These are phyloP conservation scores for Kokia cookei DNA, from an alignment of 441 rosid genomes.

Conservation along the genomic window DNA sequence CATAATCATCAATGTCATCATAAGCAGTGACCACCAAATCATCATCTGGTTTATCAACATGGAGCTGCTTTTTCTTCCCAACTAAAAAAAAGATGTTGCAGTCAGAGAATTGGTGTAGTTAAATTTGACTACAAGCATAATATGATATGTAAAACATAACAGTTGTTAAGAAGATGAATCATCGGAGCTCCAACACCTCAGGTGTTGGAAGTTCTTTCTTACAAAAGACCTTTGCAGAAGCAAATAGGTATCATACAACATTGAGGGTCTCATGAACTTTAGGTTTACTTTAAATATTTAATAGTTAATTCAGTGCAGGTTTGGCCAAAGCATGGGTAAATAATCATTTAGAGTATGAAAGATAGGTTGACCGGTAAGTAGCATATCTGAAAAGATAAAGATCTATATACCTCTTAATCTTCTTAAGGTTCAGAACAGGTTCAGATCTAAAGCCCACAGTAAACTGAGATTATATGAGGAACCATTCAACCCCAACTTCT, in stretches of 20 bases:
- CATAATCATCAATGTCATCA: slow-evolving; percentile 62
- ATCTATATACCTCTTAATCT: not conserved
- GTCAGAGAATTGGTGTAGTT: not conserved
- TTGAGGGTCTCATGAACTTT: not conserved
- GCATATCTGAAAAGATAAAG: not conserved
- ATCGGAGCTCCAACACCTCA: not conserved
- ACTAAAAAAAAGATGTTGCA: slow-evolving; percentile 25
- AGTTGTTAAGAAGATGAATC: not conserved
- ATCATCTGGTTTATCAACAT: slow-evolving; percentile 63
- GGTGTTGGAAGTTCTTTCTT: not conserved
- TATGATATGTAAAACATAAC: not conserved
- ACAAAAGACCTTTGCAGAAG: not conserved
- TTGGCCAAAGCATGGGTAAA: no score
- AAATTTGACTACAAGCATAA: not conserved
- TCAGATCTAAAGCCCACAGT: not conserved
- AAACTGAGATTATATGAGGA: not conserved
- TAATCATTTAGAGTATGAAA: not conserved
- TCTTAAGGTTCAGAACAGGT: not conserved
- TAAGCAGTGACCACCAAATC: slow-evolving; percentile 49
- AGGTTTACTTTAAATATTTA: no score
- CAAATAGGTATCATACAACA: not conserved
- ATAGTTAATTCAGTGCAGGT: no score
- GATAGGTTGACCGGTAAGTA: not conserved
- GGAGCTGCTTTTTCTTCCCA: slow-evolving; percentile 82
- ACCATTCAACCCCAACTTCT: not conserved